Percentiles rank a stretch among this genome's conserved stretches.
Evolutionary conservation across 1,139 yeast species (phyloP).

Genomic region (Diutina scorzettiae): DNA sequence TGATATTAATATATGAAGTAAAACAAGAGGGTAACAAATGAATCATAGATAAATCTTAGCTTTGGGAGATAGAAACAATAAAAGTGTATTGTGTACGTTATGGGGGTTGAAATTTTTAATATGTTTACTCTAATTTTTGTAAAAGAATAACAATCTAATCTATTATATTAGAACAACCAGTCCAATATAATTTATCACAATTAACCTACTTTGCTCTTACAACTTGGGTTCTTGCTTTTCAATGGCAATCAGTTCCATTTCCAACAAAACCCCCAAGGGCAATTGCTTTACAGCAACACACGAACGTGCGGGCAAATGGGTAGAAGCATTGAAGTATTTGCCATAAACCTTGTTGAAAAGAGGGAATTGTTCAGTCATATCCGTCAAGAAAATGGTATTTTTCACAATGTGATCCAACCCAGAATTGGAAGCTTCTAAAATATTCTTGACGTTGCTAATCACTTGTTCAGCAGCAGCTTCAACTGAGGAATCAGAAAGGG

Average conservation of each 20-base stretch:
- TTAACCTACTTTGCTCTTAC: not conserved
- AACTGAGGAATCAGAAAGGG: slow-evolving; percentile 31
- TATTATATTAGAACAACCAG: too few relatives aligned
- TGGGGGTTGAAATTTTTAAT: too few relatives aligned
- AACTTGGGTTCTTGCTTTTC: slow-evolving; percentile 3
- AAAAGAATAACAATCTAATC: too few relatives aligned
- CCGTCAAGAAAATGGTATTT: slow-evolving; percentile 5
- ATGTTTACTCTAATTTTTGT: too few relatives aligned
- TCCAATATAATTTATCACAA: not conserved
- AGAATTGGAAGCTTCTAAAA: slow-evolving; percentile 3
- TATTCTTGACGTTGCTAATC: slow-evolving; percentile 3
- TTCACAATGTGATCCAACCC: slow-evolving; percentile 2
- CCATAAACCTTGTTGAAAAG: slow-evolving; percentile 5
- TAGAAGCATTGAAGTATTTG: slow-evolving; percentile 2
- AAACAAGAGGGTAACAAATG: too few relatives aligned
- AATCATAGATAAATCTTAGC: too few relatives aligned
- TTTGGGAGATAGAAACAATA: too few relatives aligned
- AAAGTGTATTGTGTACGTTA: too few relatives aligned
- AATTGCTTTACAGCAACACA: slow-evolving; percentile 6
- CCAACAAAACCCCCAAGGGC: slow-evolving; percentile 4
- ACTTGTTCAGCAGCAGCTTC: slow-evolving; percentile 6
- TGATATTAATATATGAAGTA: not conserved
- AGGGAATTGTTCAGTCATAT: slow-evolving; percentile 3
- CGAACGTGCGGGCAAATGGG: slow-evolving; percentile 5
- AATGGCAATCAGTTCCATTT: slow-evolving; percentile 4